Percentiles rank a stretch among this genome's conserved stretches.
phyloP scores from a whole-genome alignment of 345 rosid species.

The Sisymbrium irio region DNA sequence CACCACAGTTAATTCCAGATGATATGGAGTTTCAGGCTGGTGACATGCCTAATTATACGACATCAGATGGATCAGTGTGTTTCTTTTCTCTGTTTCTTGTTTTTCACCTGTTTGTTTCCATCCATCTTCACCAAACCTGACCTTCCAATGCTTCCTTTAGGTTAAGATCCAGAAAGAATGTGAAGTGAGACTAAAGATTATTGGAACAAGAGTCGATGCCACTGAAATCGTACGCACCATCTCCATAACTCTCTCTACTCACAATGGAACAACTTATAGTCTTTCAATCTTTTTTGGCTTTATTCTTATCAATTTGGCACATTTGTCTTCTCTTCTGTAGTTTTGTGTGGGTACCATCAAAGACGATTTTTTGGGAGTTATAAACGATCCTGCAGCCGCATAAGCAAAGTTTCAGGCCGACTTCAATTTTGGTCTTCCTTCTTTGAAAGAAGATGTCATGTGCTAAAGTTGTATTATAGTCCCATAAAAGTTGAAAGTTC shows the following conservation, averaged over 20 bases:
- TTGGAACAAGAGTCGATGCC: slow-evolving; percentile 92
- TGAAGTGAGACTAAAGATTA: slow-evolving; percentile 89
- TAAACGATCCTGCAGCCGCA: slow-evolving; percentile 72
- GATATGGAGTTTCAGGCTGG: slow-evolving; percentile 97
- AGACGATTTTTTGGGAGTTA: slow-evolving; percentile 93
- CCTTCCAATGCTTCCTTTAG: slow-evolving; percentile 36
- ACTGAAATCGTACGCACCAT: slow-evolving; percentile 63
- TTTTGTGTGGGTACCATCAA: slow-evolving; percentile 94
- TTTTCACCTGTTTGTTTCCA: not conserved
- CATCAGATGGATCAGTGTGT: slow-evolving; percentile 85
- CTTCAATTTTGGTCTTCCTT: not conserved
- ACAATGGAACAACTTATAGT: not conserved
- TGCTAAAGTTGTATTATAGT: slow-evolving; percentile 18
- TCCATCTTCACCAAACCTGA: not conserved
- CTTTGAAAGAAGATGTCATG: not conserved
- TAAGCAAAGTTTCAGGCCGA: slow-evolving; percentile 32
- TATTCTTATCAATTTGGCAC: not conserved
- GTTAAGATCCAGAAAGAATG: slow-evolving; percentile 93
- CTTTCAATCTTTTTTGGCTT: not conserved
- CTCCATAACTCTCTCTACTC: slow-evolving; percentile 13
- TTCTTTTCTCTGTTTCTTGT: not conserved
- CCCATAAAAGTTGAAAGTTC: not conserved
- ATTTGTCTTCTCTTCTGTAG: slow-evolving; percentile 44
- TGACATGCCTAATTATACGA: slow-evolving; percentile 87
- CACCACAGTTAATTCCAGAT: slow-evolving; percentile 74